Evolutionary conservation across 108 stramenopile species (phyloP).

Genomic region (Pseudonitzschia multistriata): DNA sequence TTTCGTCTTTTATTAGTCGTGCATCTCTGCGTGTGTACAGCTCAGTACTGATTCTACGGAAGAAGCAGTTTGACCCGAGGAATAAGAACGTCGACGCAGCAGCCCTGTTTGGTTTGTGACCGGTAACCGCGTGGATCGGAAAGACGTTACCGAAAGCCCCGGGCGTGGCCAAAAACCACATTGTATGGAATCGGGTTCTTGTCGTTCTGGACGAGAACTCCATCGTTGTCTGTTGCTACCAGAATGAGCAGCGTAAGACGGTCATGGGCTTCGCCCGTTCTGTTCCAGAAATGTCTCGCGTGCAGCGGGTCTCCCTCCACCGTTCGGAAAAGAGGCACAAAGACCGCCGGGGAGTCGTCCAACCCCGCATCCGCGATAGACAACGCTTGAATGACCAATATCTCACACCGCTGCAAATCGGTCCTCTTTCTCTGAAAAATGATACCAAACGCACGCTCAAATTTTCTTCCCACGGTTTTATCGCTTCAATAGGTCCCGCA

Average conservation of each 20-base stretch:
- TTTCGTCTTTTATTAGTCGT: constrained; percentile 1
- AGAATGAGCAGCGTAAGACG: neutral
- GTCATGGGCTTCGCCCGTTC: neutral
- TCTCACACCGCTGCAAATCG: neutral
- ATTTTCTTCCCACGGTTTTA: neutral
- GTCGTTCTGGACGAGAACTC: neutral
- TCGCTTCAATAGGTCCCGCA: constrained; percentile 52
- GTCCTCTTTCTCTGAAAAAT: neutral
- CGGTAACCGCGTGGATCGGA: neutral
- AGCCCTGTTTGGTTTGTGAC: neutral
- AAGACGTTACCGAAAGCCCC: neutral
- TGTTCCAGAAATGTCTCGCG: neutral
- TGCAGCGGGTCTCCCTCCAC: neutral
- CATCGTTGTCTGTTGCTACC: neutral
- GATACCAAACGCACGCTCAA: neutral
- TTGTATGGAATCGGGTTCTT: too few relatives aligned
- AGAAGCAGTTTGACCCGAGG: too few relatives aligned
- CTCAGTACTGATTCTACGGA: neutral
- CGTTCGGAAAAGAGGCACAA: neutral
- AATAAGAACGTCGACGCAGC: neutral
- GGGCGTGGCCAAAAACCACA: too few relatives aligned
- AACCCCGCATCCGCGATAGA: neutral
- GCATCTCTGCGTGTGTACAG: neutral
- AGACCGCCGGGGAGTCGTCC: neutral
- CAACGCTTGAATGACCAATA: neutral